Conservation (phyloP, 1,284 basidiomycete genomes). For the Takashimella tepidaria region DNA sequence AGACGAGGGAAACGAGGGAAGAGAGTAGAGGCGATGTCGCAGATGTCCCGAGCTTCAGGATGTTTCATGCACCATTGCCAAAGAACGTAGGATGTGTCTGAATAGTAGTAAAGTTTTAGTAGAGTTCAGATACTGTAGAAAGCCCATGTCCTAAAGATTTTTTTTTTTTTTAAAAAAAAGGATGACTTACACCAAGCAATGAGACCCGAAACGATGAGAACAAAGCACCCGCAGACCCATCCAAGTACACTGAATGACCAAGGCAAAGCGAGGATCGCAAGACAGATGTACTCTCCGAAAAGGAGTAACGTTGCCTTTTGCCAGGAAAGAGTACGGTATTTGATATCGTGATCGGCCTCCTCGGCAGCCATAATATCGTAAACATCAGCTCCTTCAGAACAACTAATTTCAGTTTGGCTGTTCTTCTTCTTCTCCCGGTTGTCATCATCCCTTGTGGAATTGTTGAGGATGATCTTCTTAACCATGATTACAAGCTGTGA, state of each 20-base stretch:
- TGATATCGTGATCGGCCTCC: conserved; percentile 35
- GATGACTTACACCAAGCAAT: conserved; percentile 35
- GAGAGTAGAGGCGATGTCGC: conserved; percentile 58
- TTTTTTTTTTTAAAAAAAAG: background rate
- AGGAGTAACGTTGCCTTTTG: conserved; percentile 42
- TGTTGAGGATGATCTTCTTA: too few relatives aligned
- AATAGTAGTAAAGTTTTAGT: background rate
- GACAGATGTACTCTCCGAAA: conserved; percentile 45
- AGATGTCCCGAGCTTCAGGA: conserved; percentile 59
- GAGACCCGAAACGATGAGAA: conserved; percentile 56
- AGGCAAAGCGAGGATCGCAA: conserved; percentile 43
- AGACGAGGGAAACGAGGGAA: conserved; percentile 26
- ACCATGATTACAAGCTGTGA: too few relatives aligned
- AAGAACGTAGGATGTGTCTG: conserved; percentile 40
- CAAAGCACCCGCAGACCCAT: conserved; percentile 50
- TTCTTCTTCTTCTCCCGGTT: too few relatives aligned
- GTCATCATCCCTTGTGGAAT: too few relatives aligned
- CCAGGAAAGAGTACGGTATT: conserved; percentile 38
- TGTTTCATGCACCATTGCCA: conserved; percentile 57
- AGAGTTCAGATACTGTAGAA: too few relatives aligned
- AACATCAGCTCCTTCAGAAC: too few relatives aligned
- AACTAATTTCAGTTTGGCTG: too few relatives aligned
- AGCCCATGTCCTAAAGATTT: too few relatives aligned
- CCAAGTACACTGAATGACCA: conserved; percentile 41
- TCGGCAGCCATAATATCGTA: conserved; percentile 31